Evolutionary conservation across 805 yeast genomes (phyloP).

Genomic region (Kuraishia hungarica): DNA sequence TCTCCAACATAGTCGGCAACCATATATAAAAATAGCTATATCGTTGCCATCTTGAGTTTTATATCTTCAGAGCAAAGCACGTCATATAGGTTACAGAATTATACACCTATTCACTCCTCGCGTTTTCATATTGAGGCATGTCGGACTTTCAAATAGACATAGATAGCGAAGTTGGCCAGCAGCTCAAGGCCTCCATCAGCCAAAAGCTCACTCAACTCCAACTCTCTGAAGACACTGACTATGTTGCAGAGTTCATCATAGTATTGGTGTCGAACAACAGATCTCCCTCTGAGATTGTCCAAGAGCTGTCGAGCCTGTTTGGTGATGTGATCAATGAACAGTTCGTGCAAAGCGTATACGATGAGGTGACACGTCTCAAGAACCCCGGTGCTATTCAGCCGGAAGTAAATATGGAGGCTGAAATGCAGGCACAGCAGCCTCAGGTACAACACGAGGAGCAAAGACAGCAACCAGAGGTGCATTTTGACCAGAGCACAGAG

Average conservation of each 20-base stretch:
- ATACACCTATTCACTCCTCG: neutral
- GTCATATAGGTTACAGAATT: neutral
- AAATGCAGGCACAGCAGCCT: conserved; percentile 9
- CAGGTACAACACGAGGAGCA: conserved; percentile 10
- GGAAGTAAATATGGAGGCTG: conserved; percentile 3
- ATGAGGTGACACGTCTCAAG: conserved; percentile 39
- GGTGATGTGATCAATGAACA: conserved; percentile 50
- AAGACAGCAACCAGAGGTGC: conserved; percentile 12
- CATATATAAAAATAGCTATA: neutral
- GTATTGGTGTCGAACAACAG: conserved; percentile 63
- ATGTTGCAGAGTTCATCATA: conserved; percentile 69
- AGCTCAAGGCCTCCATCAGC: conserved; percentile 33
- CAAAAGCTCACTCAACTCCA: conserved; percentile 30
- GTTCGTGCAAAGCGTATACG: conserved; percentile 49
- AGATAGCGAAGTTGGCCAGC: conserved; percentile 27
- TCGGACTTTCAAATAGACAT: conserved; percentile 16
- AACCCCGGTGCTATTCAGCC: conserved; percentile 9
- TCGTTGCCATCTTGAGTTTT: neutral
- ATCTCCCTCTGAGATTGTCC: conserved; percentile 47
- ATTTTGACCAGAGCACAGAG: neutral
- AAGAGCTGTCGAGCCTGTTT: conserved; percentile 53
- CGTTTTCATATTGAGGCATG: conserved; percentile 6
- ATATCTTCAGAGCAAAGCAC: neutral
- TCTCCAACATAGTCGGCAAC: no score
- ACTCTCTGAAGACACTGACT: conserved; percentile 42